Conservation (phyloP, 768 basidiomycete genomes). For the Termitomyces bulborhizus region DNA sequence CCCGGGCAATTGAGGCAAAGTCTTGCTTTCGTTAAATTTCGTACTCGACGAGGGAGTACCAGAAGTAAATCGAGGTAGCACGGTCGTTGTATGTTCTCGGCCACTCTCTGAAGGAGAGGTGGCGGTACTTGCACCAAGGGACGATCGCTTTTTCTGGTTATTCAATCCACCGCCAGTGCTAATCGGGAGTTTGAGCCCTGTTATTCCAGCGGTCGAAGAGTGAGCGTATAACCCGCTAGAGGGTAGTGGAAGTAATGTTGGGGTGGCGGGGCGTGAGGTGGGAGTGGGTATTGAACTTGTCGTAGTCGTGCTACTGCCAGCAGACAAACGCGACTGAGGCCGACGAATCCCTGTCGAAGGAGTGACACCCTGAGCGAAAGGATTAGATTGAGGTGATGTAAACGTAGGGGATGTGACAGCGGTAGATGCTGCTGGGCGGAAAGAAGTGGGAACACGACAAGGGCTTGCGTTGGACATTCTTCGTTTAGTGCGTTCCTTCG, state of each 20-base stretch:
- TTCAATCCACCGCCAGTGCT: conserved; percentile 39
- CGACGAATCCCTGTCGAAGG: conserved; percentile 44
- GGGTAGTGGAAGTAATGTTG: conserved; percentile 72
- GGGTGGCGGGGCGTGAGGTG: conserved; percentile 66
- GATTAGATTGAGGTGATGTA: conserved; percentile 28
- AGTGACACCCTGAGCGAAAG: conserved; percentile 31
- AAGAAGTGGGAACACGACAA: conserved; percentile 41
- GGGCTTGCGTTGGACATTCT: conserved; percentile 51
- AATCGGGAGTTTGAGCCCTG: conserved; percentile 55
- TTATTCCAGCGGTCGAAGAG: conserved; percentile 28
- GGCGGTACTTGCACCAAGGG: conserved; percentile 45
- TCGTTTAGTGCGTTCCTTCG: conserved; percentile 52
- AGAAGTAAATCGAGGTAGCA: conserved; percentile 25
- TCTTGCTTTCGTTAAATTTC: conserved; percentile 27
- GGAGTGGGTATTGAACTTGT: conserved; percentile 63
- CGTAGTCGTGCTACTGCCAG: conserved; percentile 45
- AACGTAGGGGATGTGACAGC: conserved; percentile 42
- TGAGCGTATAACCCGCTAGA: conserved; percentile 43
- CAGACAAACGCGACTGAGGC: conserved; percentile 71
- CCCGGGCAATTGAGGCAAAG: conserved; percentile 36
- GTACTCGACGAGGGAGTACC: conserved; percentile 24
- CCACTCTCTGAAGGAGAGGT: conserved; percentile 21
- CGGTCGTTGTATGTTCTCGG: conserved; percentile 29
- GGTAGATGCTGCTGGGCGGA: conserved; percentile 40
- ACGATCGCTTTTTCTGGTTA: conserved; percentile 51